Evolutionary conservation across 768 basidiomycete species (phyloP).

Genomic region (Gautieria morchelliformis): DNA sequence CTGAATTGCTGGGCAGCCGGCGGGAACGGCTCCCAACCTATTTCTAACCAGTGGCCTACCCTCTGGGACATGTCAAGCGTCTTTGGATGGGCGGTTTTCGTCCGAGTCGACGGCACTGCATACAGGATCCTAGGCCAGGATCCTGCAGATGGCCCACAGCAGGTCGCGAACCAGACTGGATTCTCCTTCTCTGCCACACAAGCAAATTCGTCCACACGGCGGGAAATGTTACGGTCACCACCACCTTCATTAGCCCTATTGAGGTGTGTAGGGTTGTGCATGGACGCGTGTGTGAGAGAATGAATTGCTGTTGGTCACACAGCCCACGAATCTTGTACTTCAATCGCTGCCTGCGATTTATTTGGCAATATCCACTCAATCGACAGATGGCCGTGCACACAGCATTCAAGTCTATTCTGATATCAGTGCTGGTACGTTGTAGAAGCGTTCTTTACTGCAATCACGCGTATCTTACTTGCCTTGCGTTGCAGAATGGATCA

Average conservation of each 20-base stretch:
- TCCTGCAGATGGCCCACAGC: neutral
- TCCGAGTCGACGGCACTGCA: conserved; percentile 12
- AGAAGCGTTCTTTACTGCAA: no score
- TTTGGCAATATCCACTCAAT: conserved; percentile 37
- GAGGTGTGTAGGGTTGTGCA: neutral
- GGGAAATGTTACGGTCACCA: conserved; percentile 10
- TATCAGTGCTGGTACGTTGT: conserved; percentile 42
- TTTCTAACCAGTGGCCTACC: conserved; percentile 6
- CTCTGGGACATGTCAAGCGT: conserved; percentile 12
- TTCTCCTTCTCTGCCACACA: conserved; percentile 12
- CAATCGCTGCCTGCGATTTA: conserved; percentile 56
- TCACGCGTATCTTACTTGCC: no score
- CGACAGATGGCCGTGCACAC: conserved; percentile 39
- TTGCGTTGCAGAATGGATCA: conserved; percentile 3
- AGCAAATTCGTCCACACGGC: conserved; percentile 11
- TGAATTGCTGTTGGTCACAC: no score
- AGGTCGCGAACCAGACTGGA: conserved; percentile 9
- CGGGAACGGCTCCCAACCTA: neutral
- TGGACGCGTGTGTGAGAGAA: neutral
- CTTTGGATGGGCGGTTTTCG: conserved; percentile 13
- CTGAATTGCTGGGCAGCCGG: conserved; percentile 12
- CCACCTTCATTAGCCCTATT: conserved; percentile 14
- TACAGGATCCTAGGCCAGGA: conserved; percentile 13
- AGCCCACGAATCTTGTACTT: conserved; percentile 38
- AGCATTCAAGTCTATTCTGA: conserved; percentile 48